Conservation (phyloP, 1,284 basidiomycete genomes). For the Leccinum angustisporum region DNA sequence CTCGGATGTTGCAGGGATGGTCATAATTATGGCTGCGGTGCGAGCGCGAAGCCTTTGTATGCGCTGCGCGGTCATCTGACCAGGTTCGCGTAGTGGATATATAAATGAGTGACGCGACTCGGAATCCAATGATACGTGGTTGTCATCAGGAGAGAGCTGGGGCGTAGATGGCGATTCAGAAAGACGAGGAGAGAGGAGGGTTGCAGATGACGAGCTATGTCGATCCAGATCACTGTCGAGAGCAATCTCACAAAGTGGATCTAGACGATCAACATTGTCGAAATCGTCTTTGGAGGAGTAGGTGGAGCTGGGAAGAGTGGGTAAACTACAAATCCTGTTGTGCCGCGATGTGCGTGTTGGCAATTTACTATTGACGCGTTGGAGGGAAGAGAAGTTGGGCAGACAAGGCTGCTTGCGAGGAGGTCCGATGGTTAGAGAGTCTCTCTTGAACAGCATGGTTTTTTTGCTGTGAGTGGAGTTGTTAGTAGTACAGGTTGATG, state of each 20-base stretch:
- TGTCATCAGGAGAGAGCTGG: slow-evolving; percentile 7
- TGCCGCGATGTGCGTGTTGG: slow-evolving; percentile 9
- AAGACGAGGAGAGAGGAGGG: slow-evolving; percentile 21
- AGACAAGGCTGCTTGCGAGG: slow-evolving; percentile 5
- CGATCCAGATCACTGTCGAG: slow-evolving; percentile 22
- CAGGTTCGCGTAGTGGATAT: slow-evolving; percentile 25
- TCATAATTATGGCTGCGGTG: slow-evolving; percentile 27
- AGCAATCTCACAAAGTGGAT: slow-evolving; percentile 15
- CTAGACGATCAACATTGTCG: slow-evolving; percentile 3
- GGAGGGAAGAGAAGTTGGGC: slow-evolving; percentile 4
- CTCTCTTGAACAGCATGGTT: slow-evolving; percentile 21
- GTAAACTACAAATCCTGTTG: slow-evolving; percentile 18
- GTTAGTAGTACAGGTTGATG: slow-evolving; percentile 23
- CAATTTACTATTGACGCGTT: slow-evolving; percentile 3
- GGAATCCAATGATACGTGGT: slow-evolving; percentile 11
- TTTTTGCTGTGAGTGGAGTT: slow-evolving; percentile 4
- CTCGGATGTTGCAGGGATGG: slow-evolving; percentile 31
- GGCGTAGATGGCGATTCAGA: slow-evolving; percentile 6
- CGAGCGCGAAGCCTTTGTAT: slow-evolving; percentile 28
- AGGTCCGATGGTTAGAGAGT: slow-evolving; percentile 9
- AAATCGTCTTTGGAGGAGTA: slow-evolving; percentile 1
- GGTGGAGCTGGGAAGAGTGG: slow-evolving; percentile 6
- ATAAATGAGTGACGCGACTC: slow-evolving; percentile 12
- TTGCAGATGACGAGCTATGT: slow-evolving; percentile 23
- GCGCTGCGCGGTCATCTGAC: slow-evolving; percentile 26